Evolutionary conservation across 148 eudicot genomes (phyloP).

Genomic region (Dysphania ambrosioides): DNA sequence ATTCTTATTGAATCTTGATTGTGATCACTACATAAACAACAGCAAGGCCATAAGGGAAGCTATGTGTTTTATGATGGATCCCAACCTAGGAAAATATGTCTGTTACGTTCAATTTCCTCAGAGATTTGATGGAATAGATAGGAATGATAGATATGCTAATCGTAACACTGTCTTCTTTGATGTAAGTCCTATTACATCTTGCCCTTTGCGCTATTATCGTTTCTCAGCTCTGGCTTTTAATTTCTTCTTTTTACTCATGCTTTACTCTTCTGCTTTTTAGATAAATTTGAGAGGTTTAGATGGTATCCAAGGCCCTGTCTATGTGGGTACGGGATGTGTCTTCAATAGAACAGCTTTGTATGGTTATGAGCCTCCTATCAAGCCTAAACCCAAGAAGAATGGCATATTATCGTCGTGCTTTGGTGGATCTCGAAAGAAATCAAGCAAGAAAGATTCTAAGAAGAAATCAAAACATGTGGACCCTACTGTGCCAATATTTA

Average conservation of each 20-base stretch:
- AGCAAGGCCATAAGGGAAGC: slow-evolving; percentile 48
- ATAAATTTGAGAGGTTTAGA: slow-evolving; percentile 48
- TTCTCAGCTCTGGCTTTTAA: background rate
- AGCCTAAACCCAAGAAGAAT: slow-evolving; percentile 38
- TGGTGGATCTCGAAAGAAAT: slow-evolving; percentile 43
- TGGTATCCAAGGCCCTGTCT: slow-evolving; percentile 52
- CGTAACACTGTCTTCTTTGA: slow-evolving; percentile 51
- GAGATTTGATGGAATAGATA: slow-evolving; percentile 49
- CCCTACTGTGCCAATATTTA: slow-evolving; percentile 47
- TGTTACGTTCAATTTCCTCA: slow-evolving; percentile 49
- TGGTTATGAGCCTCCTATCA: slow-evolving; percentile 46
- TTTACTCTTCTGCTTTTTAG: slow-evolving; percentile 19
- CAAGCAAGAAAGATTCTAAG: slow-evolving; percentile 44
- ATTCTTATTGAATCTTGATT: slow-evolving; percentile 45
- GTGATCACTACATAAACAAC: slow-evolving; percentile 46
- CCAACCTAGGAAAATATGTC: slow-evolving; percentile 48
- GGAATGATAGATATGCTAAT: slow-evolving; percentile 46
- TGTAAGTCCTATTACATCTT: slow-evolving; percentile 25
- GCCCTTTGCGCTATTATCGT: background rate
- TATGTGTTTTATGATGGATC: slow-evolving; percentile 54
- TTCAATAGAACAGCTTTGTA: slow-evolving; percentile 52
- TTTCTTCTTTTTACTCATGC: background rate
- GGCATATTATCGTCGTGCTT: slow-evolving; percentile 40
- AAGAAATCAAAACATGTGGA: slow-evolving; percentile 42
- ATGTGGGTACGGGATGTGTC: slow-evolving; percentile 54